Conservation (phyloP, 352 stramenopile species). For the Globisporangium spinosum region DNA sequence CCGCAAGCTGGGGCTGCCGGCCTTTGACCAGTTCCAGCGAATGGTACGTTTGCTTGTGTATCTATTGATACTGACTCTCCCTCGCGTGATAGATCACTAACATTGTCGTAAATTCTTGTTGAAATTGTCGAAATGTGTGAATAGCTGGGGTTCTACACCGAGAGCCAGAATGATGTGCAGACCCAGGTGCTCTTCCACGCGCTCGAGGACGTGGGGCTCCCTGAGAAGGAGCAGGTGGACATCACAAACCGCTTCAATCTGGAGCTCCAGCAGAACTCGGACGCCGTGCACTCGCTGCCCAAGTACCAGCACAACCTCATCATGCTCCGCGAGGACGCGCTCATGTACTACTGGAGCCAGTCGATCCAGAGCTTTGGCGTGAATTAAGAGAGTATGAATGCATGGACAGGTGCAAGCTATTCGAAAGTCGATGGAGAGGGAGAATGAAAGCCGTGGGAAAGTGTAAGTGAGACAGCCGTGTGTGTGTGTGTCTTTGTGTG, state of each 20-base stretch:
- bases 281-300: constrained; percentile 71
- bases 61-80: not conserved
- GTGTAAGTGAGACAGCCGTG: not conserved
- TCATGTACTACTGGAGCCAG: constrained; percentile 89
- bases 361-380: constrained; percentile 39
- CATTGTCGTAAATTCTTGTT: constrained; percentile 10
- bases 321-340: constrained; percentile 75
- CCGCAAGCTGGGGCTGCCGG: constrained; percentile 73
- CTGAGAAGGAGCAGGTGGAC: constrained; percentile 56
- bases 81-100: not conserved
- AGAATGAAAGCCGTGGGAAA: not conserved
- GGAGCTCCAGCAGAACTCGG: constrained; percentile 53
- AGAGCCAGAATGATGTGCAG: constrained; percentile 63
- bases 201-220: constrained; percentile 50
- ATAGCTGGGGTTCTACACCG: constrained; percentile 79
- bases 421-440: not conserved
- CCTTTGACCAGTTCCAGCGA: constrained; percentile 80
- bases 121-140: not conserved
- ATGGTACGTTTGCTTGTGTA: constrained; percentile 44
- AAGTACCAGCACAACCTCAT: constrained; percentile 86
- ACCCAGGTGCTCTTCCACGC: constrained; percentile 79
- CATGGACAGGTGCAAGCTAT: not conserved
- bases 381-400: constrained; percentile 8
- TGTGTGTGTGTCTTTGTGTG: not conserved
- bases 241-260: constrained; percentile 65